Evolutionary conservation across 108 stramenopile genomes (phyloP), one percentile per base, ranked within the genome.

Genomic region (Conticribra guillardii): DNA sequence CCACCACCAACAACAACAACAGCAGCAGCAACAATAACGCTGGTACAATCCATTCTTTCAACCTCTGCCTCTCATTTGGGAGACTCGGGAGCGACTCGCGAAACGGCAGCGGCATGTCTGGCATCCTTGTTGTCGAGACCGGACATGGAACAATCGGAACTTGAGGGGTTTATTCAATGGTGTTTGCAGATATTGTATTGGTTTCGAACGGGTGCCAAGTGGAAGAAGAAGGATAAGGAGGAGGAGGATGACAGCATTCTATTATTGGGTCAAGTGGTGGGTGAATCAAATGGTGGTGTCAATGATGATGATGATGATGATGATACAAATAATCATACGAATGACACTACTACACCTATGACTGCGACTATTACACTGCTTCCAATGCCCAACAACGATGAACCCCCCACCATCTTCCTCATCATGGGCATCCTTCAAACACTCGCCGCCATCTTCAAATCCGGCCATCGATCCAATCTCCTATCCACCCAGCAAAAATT

Each of bases 51-150:
- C 19, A 85, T 91, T 52, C 74, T 95, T 19, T 26, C 62, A 31
- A 62, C 86, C 50, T 86, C 81, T 46, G 82, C 60, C 15, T 54
- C 60, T 47, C 80, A 90, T 63, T 79, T 99, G 33, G 57, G 60
- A 16, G 94, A 98, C 48, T 64, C 96, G 21, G 97, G 97, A 37
- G 91, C 98, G 0, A 96, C 87, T 2, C 83, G 98, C 29, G 97
- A 98, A 54, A 84, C 94, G 33, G 97, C 97, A 14, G 89, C 95
- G 16, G 76, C 87, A 9, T 98, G 96, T 72, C 69, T 99, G 17
- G 89, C 96, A 5, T 80, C 82, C 3, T 90, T 98, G 78, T 67
- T 99, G 15, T 85, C 92, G 16, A 87, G 99, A 9, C 96, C 98
- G 7, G 99, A 99, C 67, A 78, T 99, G 79, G 95, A 97, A 60